These are phyloP conservation scores for Begonia peltatifolia DNA, from an alignment of 306 rosid species.

Conservation along the genomic window DNA sequence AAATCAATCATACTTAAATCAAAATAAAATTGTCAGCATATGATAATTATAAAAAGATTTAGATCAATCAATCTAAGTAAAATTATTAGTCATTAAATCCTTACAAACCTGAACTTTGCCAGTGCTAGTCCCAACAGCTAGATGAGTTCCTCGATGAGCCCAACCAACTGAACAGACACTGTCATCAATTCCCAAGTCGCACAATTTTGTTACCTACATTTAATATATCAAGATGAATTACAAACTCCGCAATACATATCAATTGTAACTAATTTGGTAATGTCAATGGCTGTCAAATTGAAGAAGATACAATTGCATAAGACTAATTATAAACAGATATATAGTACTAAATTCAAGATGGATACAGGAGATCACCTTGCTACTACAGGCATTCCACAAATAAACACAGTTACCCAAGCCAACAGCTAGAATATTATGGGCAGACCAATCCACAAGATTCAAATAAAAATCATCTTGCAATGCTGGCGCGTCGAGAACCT, in stretches of 20 bases:
- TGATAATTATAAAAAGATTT: too few relatives aligned
- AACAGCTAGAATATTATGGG: constrained; percentile 84
- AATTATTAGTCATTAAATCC: too few relatives aligned
- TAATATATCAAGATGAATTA: constrained; percentile 2
- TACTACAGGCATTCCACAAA: constrained; percentile 97
- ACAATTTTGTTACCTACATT: constrained; percentile 82
- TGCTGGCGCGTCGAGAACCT: constrained; percentile 98
- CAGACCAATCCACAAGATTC: constrained; percentile 98
- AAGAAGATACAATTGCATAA: too few relatives aligned
- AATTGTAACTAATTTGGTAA: neutral
- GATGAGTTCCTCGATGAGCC: constrained; percentile 97
- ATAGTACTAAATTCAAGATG: neutral
- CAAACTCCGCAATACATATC: neutral
- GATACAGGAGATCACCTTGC: constrained; percentile 48
- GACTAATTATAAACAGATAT: too few relatives aligned
- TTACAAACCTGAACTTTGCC: constrained; percentile 85
- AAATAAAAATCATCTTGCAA: constrained; percentile 92
- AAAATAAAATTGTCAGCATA: too few relatives aligned
- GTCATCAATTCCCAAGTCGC: constrained; percentile 90
- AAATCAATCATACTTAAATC: too few relatives aligned
- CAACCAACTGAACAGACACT: constrained; percentile 92
- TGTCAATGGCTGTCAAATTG: neutral
- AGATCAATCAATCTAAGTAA: too few relatives aligned
- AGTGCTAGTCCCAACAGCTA: constrained; percentile 89
- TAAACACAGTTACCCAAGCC: constrained; percentile 95